Base-by-base conservation (phyloP, 83 land plant genomes). In the Thuja plicata region DNA sequence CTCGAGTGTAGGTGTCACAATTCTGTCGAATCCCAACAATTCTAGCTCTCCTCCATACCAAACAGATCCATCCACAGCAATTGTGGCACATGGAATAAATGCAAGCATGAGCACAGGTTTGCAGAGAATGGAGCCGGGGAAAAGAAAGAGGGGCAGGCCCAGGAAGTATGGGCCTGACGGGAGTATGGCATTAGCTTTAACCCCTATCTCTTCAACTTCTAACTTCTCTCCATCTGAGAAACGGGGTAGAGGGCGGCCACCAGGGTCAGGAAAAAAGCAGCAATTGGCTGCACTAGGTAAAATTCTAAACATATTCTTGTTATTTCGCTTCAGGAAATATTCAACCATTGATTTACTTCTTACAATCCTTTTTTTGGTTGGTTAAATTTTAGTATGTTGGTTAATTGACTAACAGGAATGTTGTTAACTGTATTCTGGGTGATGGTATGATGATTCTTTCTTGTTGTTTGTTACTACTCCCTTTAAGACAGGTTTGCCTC, bases 131-230 rank as follows among this genome's bases (percentile, higher is more conserved):
- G 93, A 90, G 34, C 90, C 92, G 6, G 89, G 88, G 57, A 97
- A 94, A 91, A 94, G 97, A 91, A 97, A 97, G 93, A 91, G 98
- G 60, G 99, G 99, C 19, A 92, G 99, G 91, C 99, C 99, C 0
- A 92, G 99, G 87, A 97, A 97, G 90, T 97, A 97, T 91, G 93
- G 90, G 46, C 94, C 93, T 15, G 96, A 92, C 70, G 95, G 94
- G 15, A 82, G 90, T 62, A 88, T 91, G 88, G 89, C 94, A 10
- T 85, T 90, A 90, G 90, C 91, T 85, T 89, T 89, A 87, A 80
- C 90, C 10, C 92, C 95, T 13, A 12, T 87, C 84, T 89, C 94
- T 24, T 90, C 94, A 7, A 54, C 92, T 8, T 88, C 92, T 15
- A 81, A 89, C 85, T 89, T 91, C 84, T 66, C 90, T 10, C 90